Percentiles rank a stretch among this genome's conserved stretches.
phyloP scores from a whole-genome alignment of 2,329 filamentous ascomycete genomes.

The Trichoderma arundinaceum region DNA sequence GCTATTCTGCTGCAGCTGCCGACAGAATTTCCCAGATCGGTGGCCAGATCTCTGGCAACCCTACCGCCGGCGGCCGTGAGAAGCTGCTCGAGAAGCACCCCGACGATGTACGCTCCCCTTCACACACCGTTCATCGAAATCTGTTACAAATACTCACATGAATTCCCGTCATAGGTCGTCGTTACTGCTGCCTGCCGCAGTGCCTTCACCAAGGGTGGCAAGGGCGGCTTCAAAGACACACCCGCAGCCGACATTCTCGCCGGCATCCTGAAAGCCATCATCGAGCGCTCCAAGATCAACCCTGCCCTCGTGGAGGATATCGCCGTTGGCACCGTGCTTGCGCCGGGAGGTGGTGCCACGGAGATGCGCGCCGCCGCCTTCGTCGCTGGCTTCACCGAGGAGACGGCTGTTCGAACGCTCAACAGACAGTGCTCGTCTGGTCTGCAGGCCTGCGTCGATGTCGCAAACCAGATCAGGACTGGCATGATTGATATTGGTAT shows the following conservation, averaged over 20 bases:
- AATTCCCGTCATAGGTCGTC: slow-evolving; percentile 66
- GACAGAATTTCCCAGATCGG: slow-evolving; percentile 66
- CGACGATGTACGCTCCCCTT: slow-evolving; percentile 58
- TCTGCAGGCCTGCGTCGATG: slow-evolving; percentile 88
- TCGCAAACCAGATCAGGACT: slow-evolving; percentile 87
- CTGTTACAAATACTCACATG: neutral
- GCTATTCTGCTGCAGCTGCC: slow-evolving; percentile 50
- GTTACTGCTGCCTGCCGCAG: slow-evolving; percentile 92
- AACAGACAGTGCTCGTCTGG: slow-evolving; percentile 96
- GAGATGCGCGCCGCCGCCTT: slow-evolving; percentile 94
- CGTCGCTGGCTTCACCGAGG: slow-evolving; percentile 87
- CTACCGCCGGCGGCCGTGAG: slow-evolving; percentile 57
- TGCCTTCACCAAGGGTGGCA: slow-evolving; percentile 89
- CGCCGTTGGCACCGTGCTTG: slow-evolving; percentile 86
- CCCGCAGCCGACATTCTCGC: slow-evolving; percentile 82
- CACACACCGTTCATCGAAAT: slow-evolving; percentile 40
- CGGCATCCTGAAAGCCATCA: slow-evolving; percentile 79
- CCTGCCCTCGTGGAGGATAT: slow-evolving; percentile 89
- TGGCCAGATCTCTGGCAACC: slow-evolving; percentile 67
- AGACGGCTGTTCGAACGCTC: slow-evolving; percentile 81
- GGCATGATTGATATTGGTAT: slow-evolving; percentile 97
- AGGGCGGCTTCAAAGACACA: slow-evolving; percentile 96
- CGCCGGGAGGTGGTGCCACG: slow-evolving; percentile 91
- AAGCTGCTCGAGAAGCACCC: slow-evolving; percentile 69
- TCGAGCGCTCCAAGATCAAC: slow-evolving; percentile 87